Percentiles rank a stretch among this genome's conserved stretches.
phyloP scores from a whole-genome alignment of 176 grass and related monocot genomes.

The Aegilops umbellulata region DNA sequence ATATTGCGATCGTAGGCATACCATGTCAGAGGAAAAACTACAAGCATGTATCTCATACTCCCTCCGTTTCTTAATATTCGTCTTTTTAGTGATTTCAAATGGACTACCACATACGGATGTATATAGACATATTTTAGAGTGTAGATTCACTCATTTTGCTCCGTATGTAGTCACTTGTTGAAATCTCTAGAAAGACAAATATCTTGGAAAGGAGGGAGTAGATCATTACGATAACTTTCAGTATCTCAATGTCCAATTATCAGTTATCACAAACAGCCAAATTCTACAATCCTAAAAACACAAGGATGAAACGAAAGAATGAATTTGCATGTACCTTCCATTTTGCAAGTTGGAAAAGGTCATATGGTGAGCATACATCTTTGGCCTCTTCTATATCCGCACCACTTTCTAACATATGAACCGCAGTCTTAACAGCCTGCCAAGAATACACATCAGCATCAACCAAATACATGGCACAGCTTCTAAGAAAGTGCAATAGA shows the following conservation, averaged over 20 bases:
- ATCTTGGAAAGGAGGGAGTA: background rate
- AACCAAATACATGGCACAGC: background rate
- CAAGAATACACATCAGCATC: constrained; percentile 32
- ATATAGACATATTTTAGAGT: too few relatives aligned
- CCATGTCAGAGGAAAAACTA: background rate
- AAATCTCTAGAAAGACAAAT: too few relatives aligned
- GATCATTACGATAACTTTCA: background rate
- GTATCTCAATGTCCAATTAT: constrained; percentile 8
- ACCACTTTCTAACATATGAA: constrained; percentile 61
- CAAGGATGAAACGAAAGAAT: background rate
- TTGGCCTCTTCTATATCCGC: constrained; percentile 44
- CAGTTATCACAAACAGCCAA: background rate
- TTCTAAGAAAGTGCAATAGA: constrained; percentile 6
- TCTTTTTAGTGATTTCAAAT: too few relatives aligned
- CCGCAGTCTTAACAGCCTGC: constrained; percentile 47
- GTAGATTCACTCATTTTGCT: too few relatives aligned
- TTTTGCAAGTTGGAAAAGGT: constrained; percentile 46
- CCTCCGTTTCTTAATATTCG: too few relatives aligned
- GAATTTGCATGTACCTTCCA: constrained; percentile 57
- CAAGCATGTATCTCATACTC: background rate
- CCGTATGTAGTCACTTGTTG: too few relatives aligned
- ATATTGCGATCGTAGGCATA: background rate
- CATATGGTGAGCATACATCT: constrained; percentile 52
- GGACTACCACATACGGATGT: too few relatives aligned
- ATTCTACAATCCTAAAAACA: background rate